Evolutionary conservation across 345 rosid genomes (phyloP).

Genomic region (Leavenworthia alabamica): DNA sequence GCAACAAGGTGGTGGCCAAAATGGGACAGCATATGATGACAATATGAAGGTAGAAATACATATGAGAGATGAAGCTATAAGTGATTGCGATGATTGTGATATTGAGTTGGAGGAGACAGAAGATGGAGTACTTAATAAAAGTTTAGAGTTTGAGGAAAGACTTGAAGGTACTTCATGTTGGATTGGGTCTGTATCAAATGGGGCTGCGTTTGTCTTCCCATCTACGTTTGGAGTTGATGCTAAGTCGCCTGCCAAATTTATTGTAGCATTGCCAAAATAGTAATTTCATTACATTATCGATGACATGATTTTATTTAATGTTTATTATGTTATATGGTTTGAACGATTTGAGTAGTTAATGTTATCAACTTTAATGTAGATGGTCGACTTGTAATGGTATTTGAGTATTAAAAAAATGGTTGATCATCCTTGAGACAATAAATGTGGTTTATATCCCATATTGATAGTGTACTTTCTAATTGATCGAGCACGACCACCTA

Average conservation of each 20-base stretch:
- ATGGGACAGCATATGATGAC: neutral
- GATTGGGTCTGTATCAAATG: conserved; percentile 38
- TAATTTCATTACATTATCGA: neutral
- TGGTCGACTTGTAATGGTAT: neutral
- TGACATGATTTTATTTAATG: neutral
- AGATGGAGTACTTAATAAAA: conserved; percentile 12
- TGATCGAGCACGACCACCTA: neutral
- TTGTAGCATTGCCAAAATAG: conserved; percentile 19
- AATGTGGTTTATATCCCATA: neutral
- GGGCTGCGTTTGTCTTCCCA: conserved; percentile 41
- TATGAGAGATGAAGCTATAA: conserved; percentile 12
- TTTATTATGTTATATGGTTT: neutral
- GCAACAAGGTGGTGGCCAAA: conserved; percentile 21
- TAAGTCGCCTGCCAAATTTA: conserved; percentile 13
- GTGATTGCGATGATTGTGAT: conserved; percentile 4
- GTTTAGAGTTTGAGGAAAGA: conserved; percentile 30
- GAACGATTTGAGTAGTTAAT: neutral
- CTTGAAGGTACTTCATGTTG: conserved; percentile 41
- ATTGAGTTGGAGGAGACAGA: conserved; percentile 37
- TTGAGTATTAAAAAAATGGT: neutral
- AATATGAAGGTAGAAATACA: conserved; percentile 33
- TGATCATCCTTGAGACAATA: neutral
- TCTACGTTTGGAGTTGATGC: conserved; percentile 13
- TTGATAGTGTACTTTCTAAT: neutral
- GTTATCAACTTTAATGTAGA: neutral